phyloP scores from a whole-genome alignment of 1,139 yeast genomes.

The Suhomyces yuchorum region DNA sequence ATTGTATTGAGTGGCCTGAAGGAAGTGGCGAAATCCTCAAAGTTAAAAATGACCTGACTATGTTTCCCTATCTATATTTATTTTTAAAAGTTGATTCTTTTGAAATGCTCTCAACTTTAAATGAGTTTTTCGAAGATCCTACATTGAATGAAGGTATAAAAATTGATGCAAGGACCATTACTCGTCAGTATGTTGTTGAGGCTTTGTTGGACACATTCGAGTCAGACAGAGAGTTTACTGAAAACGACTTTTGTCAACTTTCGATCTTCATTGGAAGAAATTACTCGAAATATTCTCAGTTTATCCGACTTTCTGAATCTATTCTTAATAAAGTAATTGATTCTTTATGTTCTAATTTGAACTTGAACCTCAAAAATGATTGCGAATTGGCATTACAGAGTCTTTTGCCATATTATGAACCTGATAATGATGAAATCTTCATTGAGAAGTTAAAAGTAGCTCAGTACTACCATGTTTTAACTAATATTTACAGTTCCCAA shows the following conservation, averaged over 20 bases:
- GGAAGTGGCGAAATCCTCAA: conserved; percentile 22
- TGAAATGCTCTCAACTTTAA: conserved; percentile 62
- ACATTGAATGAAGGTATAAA: conserved; percentile 52
- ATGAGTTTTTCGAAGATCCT: conserved; percentile 79
- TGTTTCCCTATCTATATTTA: conserved; percentile 60
- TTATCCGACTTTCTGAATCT: conserved; percentile 66
- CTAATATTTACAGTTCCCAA: conserved; percentile 56
- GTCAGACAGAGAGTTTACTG: conserved; percentile 32
- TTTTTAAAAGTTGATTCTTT: conserved; percentile 55
- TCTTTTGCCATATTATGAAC: conserved; percentile 62
- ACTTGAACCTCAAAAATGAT: conserved; percentile 30
- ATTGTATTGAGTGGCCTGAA: conserved; percentile 49
- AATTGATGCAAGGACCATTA: conserved; percentile 24
- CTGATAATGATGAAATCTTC: conserved; percentile 50
- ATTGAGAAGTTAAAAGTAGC: conserved; percentile 55
- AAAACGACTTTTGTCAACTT: conserved; percentile 44
- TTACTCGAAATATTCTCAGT: conserved; percentile 79
- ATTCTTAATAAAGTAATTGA: conserved; percentile 50
- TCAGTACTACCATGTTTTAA: conserved; percentile 58
- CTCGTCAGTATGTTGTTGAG: conserved; percentile 68
- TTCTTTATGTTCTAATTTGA: conserved; percentile 49
- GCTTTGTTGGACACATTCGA: conserved; percentile 58
- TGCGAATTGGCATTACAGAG: conserved; percentile 75
- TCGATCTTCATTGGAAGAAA: conserved; percentile 75
- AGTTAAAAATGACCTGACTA: conserved; percentile 34